phyloP scores from a whole-genome alignment of 2,329 filamentous ascomycete species.

The Eutypa lata region DNA sequence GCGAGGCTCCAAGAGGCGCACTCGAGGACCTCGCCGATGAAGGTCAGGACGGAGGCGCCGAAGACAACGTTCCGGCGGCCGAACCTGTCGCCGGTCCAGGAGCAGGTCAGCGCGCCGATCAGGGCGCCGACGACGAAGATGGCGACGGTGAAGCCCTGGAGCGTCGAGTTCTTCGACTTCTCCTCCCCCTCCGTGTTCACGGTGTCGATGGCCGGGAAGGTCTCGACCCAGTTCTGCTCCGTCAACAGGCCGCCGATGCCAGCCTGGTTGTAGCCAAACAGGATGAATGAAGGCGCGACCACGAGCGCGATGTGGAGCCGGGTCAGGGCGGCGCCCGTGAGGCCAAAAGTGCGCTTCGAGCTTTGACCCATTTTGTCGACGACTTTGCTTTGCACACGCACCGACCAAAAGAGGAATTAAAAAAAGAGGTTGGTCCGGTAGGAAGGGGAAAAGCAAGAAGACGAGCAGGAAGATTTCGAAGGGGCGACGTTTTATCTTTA shows the following conservation, averaged over 20 bases:
- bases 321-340: slow-evolving; percentile 33
- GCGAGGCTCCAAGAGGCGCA: slow-evolving; percentile 34
- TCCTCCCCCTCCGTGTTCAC: slow-evolving; percentile 27
- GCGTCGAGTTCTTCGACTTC: slow-evolving; percentile 30
- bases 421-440: slow-evolving; percentile 1
- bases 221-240: slow-evolving; percentile 30
- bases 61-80: slow-evolving; percentile 40
- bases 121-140: slow-evolving; percentile 36
- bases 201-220: slow-evolving; percentile 38
- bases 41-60: slow-evolving; percentile 33
- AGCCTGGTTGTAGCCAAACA: slow-evolving; percentile 41
- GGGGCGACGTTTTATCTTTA: background rate
- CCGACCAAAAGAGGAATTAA: background rate
- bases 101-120: slow-evolving; percentile 33
- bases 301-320: slow-evolving; percentile 38
- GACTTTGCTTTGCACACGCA: background rate
- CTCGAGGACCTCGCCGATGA: slow-evolving; percentile 41
- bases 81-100: slow-evolving; percentile 34
- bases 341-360: slow-evolving; percentile 25
- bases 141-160: slow-evolving; percentile 36
- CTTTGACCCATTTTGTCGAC: slow-evolving; percentile 4
- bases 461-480: background rate
- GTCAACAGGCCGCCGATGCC: slow-evolving; percentile 35
- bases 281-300: slow-evolving; percentile 39
- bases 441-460: background rate